phyloP scores from a whole-genome alignment of 164 flowering plant species.

The Macadamia tetraphylla region DNA sequence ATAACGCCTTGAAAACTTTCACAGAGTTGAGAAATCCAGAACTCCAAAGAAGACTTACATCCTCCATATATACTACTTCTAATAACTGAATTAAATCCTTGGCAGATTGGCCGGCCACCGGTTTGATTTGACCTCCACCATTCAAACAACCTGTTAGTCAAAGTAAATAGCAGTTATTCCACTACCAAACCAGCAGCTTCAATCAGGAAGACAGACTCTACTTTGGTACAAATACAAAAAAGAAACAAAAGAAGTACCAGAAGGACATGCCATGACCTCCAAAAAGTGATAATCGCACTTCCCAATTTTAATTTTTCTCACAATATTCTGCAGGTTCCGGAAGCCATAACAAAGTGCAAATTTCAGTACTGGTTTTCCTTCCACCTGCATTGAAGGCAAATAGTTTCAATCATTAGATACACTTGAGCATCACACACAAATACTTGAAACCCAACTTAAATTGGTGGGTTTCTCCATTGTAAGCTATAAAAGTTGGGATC shows the following conservation, averaged over 20 bases:
- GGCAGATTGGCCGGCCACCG: constrained; percentile 71
- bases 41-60: constrained; percentile 42
- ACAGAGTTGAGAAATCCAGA: neutral
- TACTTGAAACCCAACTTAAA: no score
- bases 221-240: neutral
- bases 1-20: neutral
- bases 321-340: constrained; percentile 83
- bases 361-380: constrained; percentile 62
- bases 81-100: constrained; percentile 65
- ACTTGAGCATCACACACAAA: neutral
- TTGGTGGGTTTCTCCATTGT: no score
- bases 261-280: constrained; percentile 99
- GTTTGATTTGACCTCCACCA: constrained; percentile 97
- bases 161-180: neutral
- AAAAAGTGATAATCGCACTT: constrained; percentile 89
- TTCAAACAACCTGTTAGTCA: constrained; percentile 75
- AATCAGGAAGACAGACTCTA: neutral
- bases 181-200: neutral
- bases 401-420: neutral
- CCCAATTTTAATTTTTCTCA: constrained; percentile 66
- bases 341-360: constrained; percentile 98
- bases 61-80: constrained; percentile 56
- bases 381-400: constrained; percentile 48
- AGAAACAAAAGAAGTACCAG: constrained; percentile 42
- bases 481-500: no score